Conservation (phyloP, 345 rosid genomes). For the Euphorbia pulcherrima region DNA sequence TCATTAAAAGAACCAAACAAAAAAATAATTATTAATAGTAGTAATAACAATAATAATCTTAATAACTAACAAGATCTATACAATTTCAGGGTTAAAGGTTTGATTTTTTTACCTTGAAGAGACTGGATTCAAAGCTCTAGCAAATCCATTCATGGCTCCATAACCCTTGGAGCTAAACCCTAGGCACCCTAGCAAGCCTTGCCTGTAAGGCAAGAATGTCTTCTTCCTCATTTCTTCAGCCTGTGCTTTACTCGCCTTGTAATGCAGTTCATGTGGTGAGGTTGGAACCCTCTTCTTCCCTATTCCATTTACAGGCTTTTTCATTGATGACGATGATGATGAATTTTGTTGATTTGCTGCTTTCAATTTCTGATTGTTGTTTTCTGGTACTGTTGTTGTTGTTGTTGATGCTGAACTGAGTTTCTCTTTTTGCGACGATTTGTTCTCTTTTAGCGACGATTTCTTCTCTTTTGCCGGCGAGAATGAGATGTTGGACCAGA, state of each 20-base stretch:
- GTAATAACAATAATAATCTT: background rate
- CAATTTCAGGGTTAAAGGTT: conserved; percentile 7
- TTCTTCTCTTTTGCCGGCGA: conserved; percentile 64
- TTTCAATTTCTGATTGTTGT: conserved; percentile 20
- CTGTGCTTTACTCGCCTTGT: conserved; percentile 83
- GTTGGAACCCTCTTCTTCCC: conserved; percentile 66
- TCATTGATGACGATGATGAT: too few relatives aligned
- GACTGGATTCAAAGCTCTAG: conserved; percentile 86
- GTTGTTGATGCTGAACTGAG: background rate
- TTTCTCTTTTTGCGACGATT: background rate
- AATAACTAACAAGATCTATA: conserved; percentile 16
- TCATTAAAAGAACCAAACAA: background rate
- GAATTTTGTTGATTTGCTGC: conserved; percentile 15
- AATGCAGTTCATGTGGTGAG: conserved; percentile 90
- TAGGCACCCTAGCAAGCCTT: conserved; percentile 90
- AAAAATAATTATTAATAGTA: background rate
- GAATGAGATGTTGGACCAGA: conserved; percentile 41
- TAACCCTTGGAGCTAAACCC: conserved; percentile 96
- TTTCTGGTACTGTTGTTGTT: too few relatives aligned
- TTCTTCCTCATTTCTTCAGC: conserved; percentile 97
- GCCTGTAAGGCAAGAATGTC: conserved; percentile 88
- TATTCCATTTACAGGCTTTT: conserved; percentile 48
- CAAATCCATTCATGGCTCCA: conserved; percentile 85
- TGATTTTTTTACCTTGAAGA: conserved; percentile 54
- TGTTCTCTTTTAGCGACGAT: too few relatives aligned